Percentiles rank a stretch among this genome's conserved stretches.
Conservation (phyloP, 2,329 filamentous ascomycete genomes). For the Triangularia setosa region DNA sequence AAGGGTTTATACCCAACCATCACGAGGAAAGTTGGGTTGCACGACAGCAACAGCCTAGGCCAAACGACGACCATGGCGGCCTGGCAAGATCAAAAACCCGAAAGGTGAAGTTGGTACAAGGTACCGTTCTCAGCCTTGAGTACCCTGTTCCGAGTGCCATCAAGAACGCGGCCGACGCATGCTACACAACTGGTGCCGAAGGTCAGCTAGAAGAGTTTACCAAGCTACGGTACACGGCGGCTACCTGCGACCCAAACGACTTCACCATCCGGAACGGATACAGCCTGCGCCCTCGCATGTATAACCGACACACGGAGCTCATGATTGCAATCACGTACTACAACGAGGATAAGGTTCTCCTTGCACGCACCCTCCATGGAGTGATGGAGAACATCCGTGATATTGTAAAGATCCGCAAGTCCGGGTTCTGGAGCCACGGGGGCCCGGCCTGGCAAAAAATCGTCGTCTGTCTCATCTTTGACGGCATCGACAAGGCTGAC, state of each 20-base stretch:
- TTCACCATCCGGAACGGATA: background rate
- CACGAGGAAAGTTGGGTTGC: background rate
- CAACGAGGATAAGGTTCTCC: background rate
- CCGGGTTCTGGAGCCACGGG: conserved; percentile 98
- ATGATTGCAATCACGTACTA: background rate
- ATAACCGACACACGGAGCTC: background rate
- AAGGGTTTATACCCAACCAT: background rate
- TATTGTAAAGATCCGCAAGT: conserved; percentile 44
- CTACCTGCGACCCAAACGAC: background rate
- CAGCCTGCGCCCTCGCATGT: background rate
- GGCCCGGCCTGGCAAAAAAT: conserved; percentile 98
- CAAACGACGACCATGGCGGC: background rate
- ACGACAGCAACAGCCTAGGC: background rate
- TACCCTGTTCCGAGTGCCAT: background rate
- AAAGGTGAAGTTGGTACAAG: background rate
- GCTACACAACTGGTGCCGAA: background rate
- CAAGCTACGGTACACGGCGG: background rate
- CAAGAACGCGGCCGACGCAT: background rate
- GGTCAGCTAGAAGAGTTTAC: background rate
- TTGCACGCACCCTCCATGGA: background rate
- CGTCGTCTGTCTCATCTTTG: conserved; percentile 90
- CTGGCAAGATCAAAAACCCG: background rate
- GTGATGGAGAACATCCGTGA: background rate
- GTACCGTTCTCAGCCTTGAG: background rate
- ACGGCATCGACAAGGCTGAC: conserved; percentile 94